Percentiles rank a stretch among this genome's conserved stretches.
Evolutionary conservation across 1,139 yeast species (phyloP).

Genomic region (Taphrina populina): DNA sequence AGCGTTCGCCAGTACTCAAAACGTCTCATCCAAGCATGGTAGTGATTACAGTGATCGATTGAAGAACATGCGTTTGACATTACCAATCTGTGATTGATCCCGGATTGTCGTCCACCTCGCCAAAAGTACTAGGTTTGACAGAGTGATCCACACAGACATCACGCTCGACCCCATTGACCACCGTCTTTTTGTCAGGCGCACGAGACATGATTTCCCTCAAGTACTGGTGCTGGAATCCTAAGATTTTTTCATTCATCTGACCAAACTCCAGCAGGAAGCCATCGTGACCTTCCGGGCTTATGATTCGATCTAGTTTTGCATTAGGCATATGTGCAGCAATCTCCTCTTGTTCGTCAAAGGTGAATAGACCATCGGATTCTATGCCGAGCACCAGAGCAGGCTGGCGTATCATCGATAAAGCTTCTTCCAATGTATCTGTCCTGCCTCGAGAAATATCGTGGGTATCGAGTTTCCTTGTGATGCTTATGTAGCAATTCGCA

Average conservation of each 20-base stretch:
- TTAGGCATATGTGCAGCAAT: constrained; percentile 74
- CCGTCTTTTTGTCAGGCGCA: constrained; percentile 53
- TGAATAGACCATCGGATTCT: constrained; percentile 86
- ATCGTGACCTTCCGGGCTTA: constrained; percentile 97
- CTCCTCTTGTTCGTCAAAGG: constrained; percentile 84
- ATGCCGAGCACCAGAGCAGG: constrained; percentile 88
- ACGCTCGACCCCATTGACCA: constrained; percentile 44
- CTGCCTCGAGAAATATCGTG: constrained; percentile 89
- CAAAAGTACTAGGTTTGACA: constrained; percentile 74
- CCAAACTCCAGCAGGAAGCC: constrained; percentile 89
- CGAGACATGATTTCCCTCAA: constrained; percentile 60
- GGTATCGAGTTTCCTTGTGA: constrained; percentile 88
- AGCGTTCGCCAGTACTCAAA: too few relatives aligned
- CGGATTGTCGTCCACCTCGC: constrained; percentile 66
- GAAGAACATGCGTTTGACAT: too few relatives aligned
- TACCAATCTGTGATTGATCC: constrained; percentile 30
- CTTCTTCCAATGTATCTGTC: constrained; percentile 52
- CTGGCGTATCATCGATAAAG: constrained; percentile 59
- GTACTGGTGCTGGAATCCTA: constrained; percentile 59
- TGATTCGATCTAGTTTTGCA: constrained; percentile 64
- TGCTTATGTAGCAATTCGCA: constrained; percentile 92
- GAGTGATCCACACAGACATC: constrained; percentile 46
- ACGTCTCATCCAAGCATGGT: too few relatives aligned
- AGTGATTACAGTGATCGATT: too few relatives aligned
- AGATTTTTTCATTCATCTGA: constrained; percentile 68